A percentile compares a stretch with the other conserved stretches of the same genome.
phyloP scores from a whole-genome alignment of 2,329 filamentous ascomycete genomes.

The Colletotrichum gloeosporioides region DNA sequence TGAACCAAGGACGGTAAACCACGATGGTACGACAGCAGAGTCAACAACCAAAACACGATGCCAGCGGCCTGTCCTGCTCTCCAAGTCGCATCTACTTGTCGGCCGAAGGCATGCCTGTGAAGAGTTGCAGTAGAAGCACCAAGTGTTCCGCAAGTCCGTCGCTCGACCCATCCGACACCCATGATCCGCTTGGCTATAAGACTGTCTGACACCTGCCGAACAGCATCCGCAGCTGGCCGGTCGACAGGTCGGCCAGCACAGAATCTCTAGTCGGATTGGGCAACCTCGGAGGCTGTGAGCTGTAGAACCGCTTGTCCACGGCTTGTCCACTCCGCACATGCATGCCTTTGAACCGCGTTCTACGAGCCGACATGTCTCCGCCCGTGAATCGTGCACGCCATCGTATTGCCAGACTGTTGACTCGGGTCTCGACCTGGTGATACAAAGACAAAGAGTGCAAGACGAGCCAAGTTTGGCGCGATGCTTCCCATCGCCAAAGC shows the following conservation, averaged over 20 bases:
- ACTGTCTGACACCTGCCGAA: conserved; percentile 4
- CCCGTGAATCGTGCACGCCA: not conserved
- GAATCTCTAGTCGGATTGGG: not conserved
- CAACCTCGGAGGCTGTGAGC: not conserved
- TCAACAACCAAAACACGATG: not conserved
- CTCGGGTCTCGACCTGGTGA: not conserved
- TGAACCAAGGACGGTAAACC: not conserved
- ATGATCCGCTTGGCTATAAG: not conserved
- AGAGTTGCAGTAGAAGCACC: not conserved
- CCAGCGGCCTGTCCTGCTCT: not conserved
- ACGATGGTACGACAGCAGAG: not conserved
- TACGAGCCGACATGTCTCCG: not conserved
- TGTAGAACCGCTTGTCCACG: not conserved
- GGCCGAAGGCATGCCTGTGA: not conserved
- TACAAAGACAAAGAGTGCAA: not conserved
- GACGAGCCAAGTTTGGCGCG: not conserved
- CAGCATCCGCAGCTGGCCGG: not conserved
- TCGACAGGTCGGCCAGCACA: not conserved
- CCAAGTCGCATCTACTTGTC: not conserved
- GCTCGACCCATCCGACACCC: not conserved
- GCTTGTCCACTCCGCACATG: not conserved
- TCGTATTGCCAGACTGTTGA: not conserved
- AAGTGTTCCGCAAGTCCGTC: not conserved
- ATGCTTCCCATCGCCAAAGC: not conserved
- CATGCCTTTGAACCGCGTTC: not conserved